Conservation (phyloP, 345 rosid genomes). For the Theobroma cacao region DNA sequence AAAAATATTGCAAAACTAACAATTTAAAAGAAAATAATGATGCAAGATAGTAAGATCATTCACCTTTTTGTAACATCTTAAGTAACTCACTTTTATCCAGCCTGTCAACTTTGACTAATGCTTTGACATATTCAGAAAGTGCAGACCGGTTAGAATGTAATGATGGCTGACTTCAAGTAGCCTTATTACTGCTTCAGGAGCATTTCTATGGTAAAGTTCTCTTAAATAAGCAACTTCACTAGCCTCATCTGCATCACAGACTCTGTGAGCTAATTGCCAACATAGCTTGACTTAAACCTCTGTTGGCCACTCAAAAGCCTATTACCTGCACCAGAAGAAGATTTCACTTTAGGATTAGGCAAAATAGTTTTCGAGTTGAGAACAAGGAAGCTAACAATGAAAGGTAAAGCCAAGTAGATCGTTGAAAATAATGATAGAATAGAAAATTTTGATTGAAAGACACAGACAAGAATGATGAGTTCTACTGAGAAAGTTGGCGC, state of each 20-base stretch:
- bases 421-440: not conserved
- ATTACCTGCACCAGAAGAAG: slow-evolving; percentile 30
- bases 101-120: slow-evolving; percentile 85
- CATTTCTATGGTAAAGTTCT: slow-evolving; percentile 75
- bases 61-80: slow-evolving; percentile 81
- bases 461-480: slow-evolving; percentile 28
- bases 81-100: slow-evolving; percentile 78
- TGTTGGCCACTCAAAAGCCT: slow-evolving; percentile 25
- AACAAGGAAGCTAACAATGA: not conserved
- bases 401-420: not conserved
- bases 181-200: slow-evolving; percentile 85
- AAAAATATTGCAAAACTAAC: not conserved
- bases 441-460: not conserved
- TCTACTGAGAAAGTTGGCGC: slow-evolving; percentile 40
- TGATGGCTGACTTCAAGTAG: slow-evolving; percentile 77
- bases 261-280: slow-evolving; percentile 52
- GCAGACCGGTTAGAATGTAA: slow-evolving; percentile 66
- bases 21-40: not conserved
- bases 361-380: not conserved
- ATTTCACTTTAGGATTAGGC: not conserved
- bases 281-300: slow-evolving; percentile 70
- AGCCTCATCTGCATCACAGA: slow-evolving; percentile 69
- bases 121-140: slow-evolving; percentile 78
- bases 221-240: slow-evolving; percentile 63
- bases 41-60: not conserved